A percentile compares a stretch with the other conserved stretches of the same genome.
Conservation (phyloP, 2,329 filamentous ascomycete species). For the Dothideomycetidae sp. region DNA sequence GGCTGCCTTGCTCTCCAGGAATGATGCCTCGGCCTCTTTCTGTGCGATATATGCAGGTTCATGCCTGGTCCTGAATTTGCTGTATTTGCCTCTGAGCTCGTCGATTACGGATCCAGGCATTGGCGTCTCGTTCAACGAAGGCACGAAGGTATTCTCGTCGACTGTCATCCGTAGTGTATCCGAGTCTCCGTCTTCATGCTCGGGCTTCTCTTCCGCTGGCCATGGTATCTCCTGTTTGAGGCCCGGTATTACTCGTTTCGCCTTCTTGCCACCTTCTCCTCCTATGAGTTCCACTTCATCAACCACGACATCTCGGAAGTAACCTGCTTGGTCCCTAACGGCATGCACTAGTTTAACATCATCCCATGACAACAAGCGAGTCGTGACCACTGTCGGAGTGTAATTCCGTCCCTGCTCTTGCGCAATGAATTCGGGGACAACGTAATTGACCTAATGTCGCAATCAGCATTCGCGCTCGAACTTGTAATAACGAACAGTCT, state of each 20-base stretch:
- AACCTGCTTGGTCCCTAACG: slow-evolving; percentile 50
- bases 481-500: no score
- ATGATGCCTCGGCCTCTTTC: slow-evolving; percentile 46
- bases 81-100: slow-evolving; percentile 74
- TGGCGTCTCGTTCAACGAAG: slow-evolving; percentile 61
- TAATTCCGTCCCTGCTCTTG: slow-evolving; percentile 18
- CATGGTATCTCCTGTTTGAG: slow-evolving; percentile 63
- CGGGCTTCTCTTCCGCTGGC: slow-evolving; percentile 40
- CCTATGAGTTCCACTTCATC: slow-evolving; percentile 44
- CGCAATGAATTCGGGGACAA: slow-evolving; percentile 29
- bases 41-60: slow-evolving; percentile 55
- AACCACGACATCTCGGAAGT: slow-evolving; percentile 60
- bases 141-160: slow-evolving; percentile 60
- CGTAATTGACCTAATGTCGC: slow-evolving; percentile 31
- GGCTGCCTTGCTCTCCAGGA: slow-evolving; percentile 29
- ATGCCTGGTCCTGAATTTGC: slow-evolving; percentile 67
- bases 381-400: slow-evolving; percentile 1
- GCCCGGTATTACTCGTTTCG: slow-evolving; percentile 47
- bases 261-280: slow-evolving; percentile 28
- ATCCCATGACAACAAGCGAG: slow-evolving; percentile 46
- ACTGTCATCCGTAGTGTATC: slow-evolving; percentile 69
- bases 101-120: slow-evolving; percentile 69
- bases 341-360: slow-evolving; percentile 72
- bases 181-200: slow-evolving; percentile 39
- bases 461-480: no score